Percentiles rank a stretch among this genome's conserved stretches.
Conservation (phyloP, 306 rosid species). For the Cicer arietinum region DNA sequence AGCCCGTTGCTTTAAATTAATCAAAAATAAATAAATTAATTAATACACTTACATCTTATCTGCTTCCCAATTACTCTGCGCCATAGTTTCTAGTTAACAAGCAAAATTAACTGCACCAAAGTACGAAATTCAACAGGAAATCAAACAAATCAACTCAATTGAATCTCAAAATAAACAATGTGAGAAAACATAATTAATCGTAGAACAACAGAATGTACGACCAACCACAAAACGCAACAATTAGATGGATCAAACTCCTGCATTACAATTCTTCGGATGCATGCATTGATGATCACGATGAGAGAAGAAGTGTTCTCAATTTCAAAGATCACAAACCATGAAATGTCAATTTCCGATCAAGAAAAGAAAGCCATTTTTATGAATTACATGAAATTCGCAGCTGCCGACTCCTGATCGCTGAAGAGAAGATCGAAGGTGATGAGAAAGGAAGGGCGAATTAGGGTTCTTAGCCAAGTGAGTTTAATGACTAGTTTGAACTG, state of each 20-base stretch:
- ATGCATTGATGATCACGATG: constrained; percentile 52
- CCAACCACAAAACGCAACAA: constrained; percentile 53
- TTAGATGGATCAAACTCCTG: constrained; percentile 64
- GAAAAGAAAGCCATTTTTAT: constrained; percentile 6
- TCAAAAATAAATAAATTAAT: neutral
- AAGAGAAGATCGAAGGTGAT: neutral
- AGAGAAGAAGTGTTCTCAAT: constrained; percentile 42
- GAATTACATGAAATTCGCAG: constrained; percentile 33
- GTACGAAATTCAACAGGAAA: constrained; percentile 32
- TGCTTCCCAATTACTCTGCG: constrained; percentile 97
- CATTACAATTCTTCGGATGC: constrained; percentile 49
- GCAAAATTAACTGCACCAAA: constrained; percentile 49
- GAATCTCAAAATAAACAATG: neutral
- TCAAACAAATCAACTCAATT: constrained; percentile 12
- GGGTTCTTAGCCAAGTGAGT: constrained; percentile 36
- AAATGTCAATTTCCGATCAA: neutral
- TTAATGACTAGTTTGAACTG: constrained; percentile 32
- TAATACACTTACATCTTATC: constrained; percentile 76
- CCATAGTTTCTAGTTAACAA: constrained; percentile 56
- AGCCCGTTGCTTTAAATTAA: constrained; percentile 14
- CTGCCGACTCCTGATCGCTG: constrained; percentile 36
- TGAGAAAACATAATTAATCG: neutral
- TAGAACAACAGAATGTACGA: constrained; percentile 39
- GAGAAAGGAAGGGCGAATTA: neutral
- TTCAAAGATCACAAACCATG: constrained; percentile 36